phyloP scores from a whole-genome alignment of 1,139 yeast genomes.

The Candida tetrigidarum region DNA sequence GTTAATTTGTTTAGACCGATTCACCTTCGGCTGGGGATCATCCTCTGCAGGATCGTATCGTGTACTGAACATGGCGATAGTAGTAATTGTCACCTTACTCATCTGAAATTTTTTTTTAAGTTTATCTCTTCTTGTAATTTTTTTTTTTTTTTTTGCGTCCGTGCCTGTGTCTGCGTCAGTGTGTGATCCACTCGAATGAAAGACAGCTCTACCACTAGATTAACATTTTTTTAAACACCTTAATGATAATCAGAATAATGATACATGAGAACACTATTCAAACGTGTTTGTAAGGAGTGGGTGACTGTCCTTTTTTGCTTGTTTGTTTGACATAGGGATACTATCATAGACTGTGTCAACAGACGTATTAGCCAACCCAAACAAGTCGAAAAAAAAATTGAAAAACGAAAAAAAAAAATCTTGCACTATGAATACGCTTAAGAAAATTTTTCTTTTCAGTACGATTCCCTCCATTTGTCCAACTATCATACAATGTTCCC shows the following conservation, averaged over 20 bases:
- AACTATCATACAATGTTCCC: constrained; percentile 69
- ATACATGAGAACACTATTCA: too few relatives aligned
- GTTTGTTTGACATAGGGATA: too few relatives aligned
- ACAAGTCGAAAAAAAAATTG: neutral
- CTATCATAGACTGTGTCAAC: too few relatives aligned
- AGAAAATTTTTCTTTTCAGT: too few relatives aligned
- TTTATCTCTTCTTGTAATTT: neutral
- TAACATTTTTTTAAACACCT: too few relatives aligned
- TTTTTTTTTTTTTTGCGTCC: neutral
- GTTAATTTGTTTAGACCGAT: neutral
- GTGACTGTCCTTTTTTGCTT: too few relatives aligned
- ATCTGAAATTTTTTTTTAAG: constrained; percentile 5
- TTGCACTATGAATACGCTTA: neutral
- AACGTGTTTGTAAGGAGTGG: too few relatives aligned
- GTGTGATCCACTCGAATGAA: too few relatives aligned
- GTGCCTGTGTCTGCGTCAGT: too few relatives aligned
- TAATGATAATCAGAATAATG: too few relatives aligned
- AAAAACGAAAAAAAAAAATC: neutral
- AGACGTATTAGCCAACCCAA: neutral
- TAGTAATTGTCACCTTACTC: neutral
- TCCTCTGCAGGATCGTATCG: constrained; percentile 14
- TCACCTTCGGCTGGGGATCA: neutral
- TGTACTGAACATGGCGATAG: constrained; percentile 11
- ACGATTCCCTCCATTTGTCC: too few relatives aligned
- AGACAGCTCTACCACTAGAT: too few relatives aligned